These are phyloP conservation scores for Raddia distichophylla DNA, from an alignment of 176 grass and related monocot species.

Conservation along the genomic window DNA sequence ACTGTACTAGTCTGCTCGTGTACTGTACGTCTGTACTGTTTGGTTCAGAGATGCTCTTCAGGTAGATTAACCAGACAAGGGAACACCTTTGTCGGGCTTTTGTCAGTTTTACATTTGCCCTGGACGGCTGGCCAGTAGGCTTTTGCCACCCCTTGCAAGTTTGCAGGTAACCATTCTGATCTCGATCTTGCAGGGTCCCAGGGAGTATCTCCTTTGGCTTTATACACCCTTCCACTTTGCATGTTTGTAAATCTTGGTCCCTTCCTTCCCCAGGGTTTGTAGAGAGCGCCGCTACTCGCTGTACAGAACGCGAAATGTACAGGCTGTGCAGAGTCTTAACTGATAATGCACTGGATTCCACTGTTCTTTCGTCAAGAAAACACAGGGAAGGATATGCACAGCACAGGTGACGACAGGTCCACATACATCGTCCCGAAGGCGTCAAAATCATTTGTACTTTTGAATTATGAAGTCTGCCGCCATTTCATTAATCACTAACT, in stretches of 20 bases:
- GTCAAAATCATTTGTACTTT: neutral
- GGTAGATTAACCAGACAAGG: conserved; percentile 6
- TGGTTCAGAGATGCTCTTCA: neutral
- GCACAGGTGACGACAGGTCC: too few species aligned
- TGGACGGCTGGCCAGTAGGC: neutral
- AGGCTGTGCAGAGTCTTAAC: conserved; percentile 16
- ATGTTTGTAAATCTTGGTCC: conserved; percentile 24
- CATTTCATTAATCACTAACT: too few species aligned
- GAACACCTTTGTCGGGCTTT: conserved; percentile 18
- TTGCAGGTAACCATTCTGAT: conserved; percentile 35
- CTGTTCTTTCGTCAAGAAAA: neutral
- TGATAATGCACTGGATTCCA: conserved; percentile 32
- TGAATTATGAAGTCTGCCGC: too few species aligned
- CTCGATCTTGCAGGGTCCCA: conserved; percentile 32
- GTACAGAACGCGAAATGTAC: conserved; percentile 16
- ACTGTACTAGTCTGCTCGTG: neutral
- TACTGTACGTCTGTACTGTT: neutral
- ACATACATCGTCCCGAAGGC: neutral
- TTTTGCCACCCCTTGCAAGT: conserved; percentile 11
- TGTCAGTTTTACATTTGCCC: conserved; percentile 2
- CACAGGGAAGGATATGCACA: neutral
- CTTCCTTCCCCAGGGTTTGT: neutral
- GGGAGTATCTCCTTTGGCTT: conserved; percentile 48
- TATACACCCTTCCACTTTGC: conserved; percentile 20
- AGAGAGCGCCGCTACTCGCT: neutral